Evolutionary conservation across 2,329 filamentous ascomycete species (phyloP), one percentile per base, ranked within the genome.

Genomic region (Paramyrothecium roridum): DNA sequence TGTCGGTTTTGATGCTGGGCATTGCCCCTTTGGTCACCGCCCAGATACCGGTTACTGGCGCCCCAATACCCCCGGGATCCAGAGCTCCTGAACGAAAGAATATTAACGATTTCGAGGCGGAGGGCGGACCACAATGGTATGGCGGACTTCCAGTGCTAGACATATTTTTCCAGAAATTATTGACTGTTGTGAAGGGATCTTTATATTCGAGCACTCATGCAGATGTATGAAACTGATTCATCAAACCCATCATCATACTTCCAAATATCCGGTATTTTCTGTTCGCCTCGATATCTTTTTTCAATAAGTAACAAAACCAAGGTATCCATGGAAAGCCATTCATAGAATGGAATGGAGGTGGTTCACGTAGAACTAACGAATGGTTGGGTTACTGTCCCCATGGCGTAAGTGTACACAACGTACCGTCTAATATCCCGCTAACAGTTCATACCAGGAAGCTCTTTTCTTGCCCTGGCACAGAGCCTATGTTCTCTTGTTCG

Each of bases 401-500:
- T 50, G 70, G 71, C 56, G 79, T 81, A 69, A 61, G 71, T 62
- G 20, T 13, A 22, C 16, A 43, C n/a, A 45, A 23, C 17, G 21
- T 17, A 10, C 23, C 16, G 20, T 46, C 22, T 52, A n/a, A 34
- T 37, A 30, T 13, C 40, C 51, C 54, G 20, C 51, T 56, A 22
- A 56, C 54, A 47, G n/a, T n/a, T n/a, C 30, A 4, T 48, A 21
- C 17, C 45, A 80, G 79, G 76, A 82, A 63, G 67, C 73, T n/a
- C 64, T 78, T 22, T 81, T 84, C 58, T 63, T 76, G 8, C 67
- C 77, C 19, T 85, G 81, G 83, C 83, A 86, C 65, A 78, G 82
- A 7, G 77, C 81, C 3, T 85, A 80, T 56, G 62, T 83, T 46
- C 70, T 76, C 8, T 70, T 85, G 7, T 84, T 74, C 54, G 83